A percentile compares a stretch with the other conserved stretches of the same genome.
Evolutionary conservation across 2,329 filamentous ascomycete genomes (phyloP).

Genomic region (Xylariaceae sp.): DNA sequence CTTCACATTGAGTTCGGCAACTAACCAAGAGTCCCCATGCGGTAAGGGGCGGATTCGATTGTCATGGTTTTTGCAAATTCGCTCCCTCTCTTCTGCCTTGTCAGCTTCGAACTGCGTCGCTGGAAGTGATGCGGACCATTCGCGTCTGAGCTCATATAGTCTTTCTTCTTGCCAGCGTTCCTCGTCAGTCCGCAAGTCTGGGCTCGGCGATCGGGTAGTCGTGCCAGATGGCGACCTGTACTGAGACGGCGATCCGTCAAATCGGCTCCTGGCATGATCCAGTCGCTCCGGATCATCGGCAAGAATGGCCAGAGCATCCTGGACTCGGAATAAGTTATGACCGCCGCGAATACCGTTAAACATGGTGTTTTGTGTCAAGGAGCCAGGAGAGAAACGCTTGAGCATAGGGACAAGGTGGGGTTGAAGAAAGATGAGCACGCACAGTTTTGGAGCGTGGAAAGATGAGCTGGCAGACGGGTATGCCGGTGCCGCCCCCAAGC

Average conservation of each 20-base stretch:
- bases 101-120: background rate
- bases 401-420: too few relatives aligned
- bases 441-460: too few relatives aligned
- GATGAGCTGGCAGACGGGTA: too few relatives aligned
- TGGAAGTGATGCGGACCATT: background rate
- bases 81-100: background rate
- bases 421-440: too few relatives aligned
- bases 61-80: background rate
- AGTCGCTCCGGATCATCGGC: conserved; percentile 5
- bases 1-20: conserved; percentile 8
- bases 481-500: too few relatives aligned
- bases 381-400: too few relatives aligned
- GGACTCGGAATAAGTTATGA: background rate
- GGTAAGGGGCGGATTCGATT: background rate
- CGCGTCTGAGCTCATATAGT: background rate
- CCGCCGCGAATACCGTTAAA: background rate
- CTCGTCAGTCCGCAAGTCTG: background rate
- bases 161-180: background rate
- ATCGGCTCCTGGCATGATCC: conserved; percentile 7
- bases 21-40: background rate
- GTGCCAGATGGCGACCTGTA: conserved; percentile 3
- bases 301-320: background rate
- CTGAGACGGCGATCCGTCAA: background rate
- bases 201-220: background rate
- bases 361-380: too few relatives aligned